Evolutionary conservation across 306 rosid genomes (phyloP), one percentile per base, ranked within the genome.

Genomic region (Ochetophila trinervis): DNA sequence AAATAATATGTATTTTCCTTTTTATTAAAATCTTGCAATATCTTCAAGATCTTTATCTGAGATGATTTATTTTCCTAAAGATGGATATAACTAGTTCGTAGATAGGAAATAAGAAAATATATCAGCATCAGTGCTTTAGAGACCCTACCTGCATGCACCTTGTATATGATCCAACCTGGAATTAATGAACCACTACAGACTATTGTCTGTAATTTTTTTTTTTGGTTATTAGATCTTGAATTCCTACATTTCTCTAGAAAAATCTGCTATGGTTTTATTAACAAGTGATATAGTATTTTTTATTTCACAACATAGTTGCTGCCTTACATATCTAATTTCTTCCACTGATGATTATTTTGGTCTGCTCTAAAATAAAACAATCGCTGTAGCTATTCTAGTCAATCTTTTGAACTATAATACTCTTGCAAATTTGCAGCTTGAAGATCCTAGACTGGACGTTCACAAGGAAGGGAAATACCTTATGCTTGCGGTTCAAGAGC

Each of bases 401-500:
- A 50, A 37, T 73, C 21, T 52, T 50, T 44, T 23, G 68, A 52
- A 19, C 53, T 65, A 30, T 70, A 42, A 58, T 21, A n/a, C n/a
- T n/a, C n/a, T n/a, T n/a, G n/a, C n/a, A n/a, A n/a, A n/a, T 37
- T 65, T 79, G 85, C 94, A 93, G 98, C 96, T 93, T 44, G 74
- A 83, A 86, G 91, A 87, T 80, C 96, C 97, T 37, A 67, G 70
- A 76, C 66, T 87, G 37, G 97, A 93, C 71, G 86, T 89, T 75
- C 91, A 84, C 76, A 93, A 79, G 83, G 96, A 86, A 73, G 97
- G 94, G 69, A 93, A 93, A 79, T 93, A 93, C 76, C 82, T 93
- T 44, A 64, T 93, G 79, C 91, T 82, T 66, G 90, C 96, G 49
- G 82, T 89, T 70, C 95, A 82, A 69, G 98, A 87, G 72, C 81